These are phyloP conservation scores for Pichia inconspicua DNA, from an alignment of 1,139 yeast genomes.

Conservation along the genomic window DNA sequence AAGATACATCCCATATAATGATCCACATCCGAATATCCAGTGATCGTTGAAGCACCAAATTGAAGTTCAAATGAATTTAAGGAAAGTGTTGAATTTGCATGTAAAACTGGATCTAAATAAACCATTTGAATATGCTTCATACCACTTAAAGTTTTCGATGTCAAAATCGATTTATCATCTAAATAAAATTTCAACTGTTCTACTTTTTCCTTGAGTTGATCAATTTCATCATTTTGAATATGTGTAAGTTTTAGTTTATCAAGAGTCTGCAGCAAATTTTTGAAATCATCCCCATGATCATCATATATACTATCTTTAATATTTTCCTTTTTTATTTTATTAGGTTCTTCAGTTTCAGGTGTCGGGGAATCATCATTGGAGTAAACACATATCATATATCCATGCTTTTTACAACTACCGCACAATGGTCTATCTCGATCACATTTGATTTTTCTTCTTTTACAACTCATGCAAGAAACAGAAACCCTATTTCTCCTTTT, in stretches of 20 bases:
- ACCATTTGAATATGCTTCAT: conserved; percentile 1
- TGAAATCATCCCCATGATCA: conserved; percentile 4
- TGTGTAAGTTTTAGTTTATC: conserved; percentile 10
- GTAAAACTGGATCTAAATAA: conserved; percentile 1
- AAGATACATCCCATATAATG: conserved; percentile 8
- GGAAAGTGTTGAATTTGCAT: conserved; percentile 1
- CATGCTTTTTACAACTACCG: conserved; percentile 39
- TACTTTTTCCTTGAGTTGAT: conserved; percentile 8
- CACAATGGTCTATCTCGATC: conserved; percentile 46
- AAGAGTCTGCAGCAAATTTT: conserved; percentile 4
- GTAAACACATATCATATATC: conserved; percentile 18
- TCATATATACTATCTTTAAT: neutral
- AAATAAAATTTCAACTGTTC: conserved; percentile 11
- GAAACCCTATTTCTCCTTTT: conserved; percentile 25
- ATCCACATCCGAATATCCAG: conserved; percentile 8
- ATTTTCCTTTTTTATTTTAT: conserved; percentile 9
- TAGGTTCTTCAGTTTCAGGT: conserved; percentile 5
- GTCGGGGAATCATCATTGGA: conserved; percentile 9
- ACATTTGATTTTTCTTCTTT: conserved; percentile 33
- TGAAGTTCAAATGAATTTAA: conserved; percentile 6
- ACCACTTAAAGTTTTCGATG: conserved; percentile 6
- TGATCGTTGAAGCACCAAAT: conserved; percentile 12
- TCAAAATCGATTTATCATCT: conserved; percentile 8
- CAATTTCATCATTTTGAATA: conserved; percentile 12
- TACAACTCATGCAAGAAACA: conserved; percentile 26